These are phyloP conservation scores for Leccinum boreale DNA, from an alignment of 768 basidiomycete species.

Conservation along the genomic window DNA sequence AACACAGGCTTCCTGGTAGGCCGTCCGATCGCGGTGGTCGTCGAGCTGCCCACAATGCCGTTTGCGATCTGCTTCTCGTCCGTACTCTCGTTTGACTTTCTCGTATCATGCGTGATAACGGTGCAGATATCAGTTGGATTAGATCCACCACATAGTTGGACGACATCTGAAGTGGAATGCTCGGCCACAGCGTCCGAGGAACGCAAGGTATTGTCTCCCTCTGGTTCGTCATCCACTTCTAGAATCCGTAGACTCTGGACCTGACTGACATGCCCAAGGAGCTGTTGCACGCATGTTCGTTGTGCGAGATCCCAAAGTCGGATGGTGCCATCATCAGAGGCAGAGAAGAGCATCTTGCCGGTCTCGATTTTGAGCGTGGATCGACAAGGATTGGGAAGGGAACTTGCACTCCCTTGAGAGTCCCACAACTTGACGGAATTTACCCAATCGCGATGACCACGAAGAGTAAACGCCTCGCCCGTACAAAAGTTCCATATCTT, in stretches of 20 bases:
- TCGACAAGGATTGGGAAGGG: conserved; percentile 19
- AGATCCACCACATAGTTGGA: conserved; percentile 12
- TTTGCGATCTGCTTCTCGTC: conserved; percentile 12
- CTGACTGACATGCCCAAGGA: conserved; percentile 89
- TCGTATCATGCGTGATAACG: conserved; percentile 27
- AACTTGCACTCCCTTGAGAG: conserved; percentile 19
- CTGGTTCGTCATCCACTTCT: conserved; percentile 53
- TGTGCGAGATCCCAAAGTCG: conserved; percentile 89
- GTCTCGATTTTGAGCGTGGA: conserved; percentile 57
- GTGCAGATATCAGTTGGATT: conserved; percentile 26
- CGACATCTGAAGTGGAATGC: conserved; percentile 11
- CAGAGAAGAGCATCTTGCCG: conserved; percentile 96
- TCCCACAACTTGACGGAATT: conserved; percentile 96
- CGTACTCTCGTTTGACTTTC: conserved; percentile 6
- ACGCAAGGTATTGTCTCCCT: conserved; percentile 17
- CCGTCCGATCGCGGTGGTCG: conserved; percentile 13
- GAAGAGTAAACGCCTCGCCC: conserved; percentile 86
- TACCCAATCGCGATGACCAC: conserved; percentile 95
- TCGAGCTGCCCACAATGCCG: not conserved
- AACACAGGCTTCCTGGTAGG: conserved; percentile 61
- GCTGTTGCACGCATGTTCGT: conserved; percentile 77
- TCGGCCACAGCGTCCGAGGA: conserved; percentile 15
- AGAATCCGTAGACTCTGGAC: conserved; percentile 89
- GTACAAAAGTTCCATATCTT: conserved; percentile 93
- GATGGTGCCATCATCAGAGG: conserved; percentile 92